A percentile compares a stretch with the other conserved stretches of the same genome.
Conservation (phyloP, 495 filamentous ascomycete species). For the Daldinia caldariorum region DNA sequence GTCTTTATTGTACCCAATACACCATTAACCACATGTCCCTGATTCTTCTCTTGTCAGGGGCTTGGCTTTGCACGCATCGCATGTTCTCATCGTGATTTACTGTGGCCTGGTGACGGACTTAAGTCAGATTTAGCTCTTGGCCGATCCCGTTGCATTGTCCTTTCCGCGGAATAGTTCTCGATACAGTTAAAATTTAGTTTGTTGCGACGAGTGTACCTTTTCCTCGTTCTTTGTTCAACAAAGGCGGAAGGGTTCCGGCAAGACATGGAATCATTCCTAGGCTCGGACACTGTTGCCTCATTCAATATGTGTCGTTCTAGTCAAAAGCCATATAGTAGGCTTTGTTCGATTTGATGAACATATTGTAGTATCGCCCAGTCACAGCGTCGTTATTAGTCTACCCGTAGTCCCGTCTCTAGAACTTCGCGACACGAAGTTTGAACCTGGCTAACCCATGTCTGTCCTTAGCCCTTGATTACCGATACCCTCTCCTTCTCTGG, state of each 20-base stretch:
- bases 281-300: neutral
- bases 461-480: neutral
- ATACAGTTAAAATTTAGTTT: neutral
- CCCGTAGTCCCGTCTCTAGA: neutral
- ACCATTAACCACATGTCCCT: no score
- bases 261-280: neutral
- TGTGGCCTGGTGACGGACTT: no score
- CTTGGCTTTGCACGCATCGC: neutral
- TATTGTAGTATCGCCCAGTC: no score
- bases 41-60: neutral
- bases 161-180: neutral
- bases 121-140: neutral
- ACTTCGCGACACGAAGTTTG: neutral
- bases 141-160: neutral
- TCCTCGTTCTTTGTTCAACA: neutral
- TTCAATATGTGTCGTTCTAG: neutral
- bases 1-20: no score
- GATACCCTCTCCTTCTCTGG: neutral
- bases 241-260: neutral
- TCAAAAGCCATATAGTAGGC: neutral
- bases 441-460: neutral
- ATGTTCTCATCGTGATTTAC: neutral
- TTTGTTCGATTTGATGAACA: neutral
- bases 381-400: no score
- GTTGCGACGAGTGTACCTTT: slow-evolving; percentile 1